Evolutionary conservation across 768 basidiomycete species (phyloP), one percentile per base, ranked within the genome.

Genomic region (Lyophyllum atratum): DNA sequence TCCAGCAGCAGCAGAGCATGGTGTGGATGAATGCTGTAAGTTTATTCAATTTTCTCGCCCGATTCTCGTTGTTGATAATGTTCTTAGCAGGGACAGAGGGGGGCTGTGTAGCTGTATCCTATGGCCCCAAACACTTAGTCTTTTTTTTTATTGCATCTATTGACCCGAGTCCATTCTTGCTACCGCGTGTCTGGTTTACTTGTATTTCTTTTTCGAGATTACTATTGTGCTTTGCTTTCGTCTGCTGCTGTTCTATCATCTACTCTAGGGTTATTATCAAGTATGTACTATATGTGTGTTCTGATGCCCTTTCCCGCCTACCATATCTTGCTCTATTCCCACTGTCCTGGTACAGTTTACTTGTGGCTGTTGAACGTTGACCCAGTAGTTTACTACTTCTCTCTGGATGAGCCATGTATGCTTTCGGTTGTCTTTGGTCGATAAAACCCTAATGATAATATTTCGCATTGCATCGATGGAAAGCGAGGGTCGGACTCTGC

Each of bases 1-100:
- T 60, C 31, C 49, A 60, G 21, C 67, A 69, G 24, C 70, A 65
- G 45, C 72, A 70, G n/a, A 52, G 61, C 22, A 63, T 70, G 66
- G 47, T 71, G 57, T 74, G 73, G 83, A 72, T 77, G 70, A 74
- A 73, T 43, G 73, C 75, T 54, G 82, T 82, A 49, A 74, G 79
- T 74, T 37, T 53, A 11, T 17, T 29, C 45, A 4, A n/a, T 10
- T n/a, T 42, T 11, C 24, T 28, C 10, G 19, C 17, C 17, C n/a
- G 7, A 28, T 26, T 49, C 5, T 21, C 29, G 12, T 49, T 15
- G 15, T 39, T 55, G 33, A 49, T 6, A 14, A 6, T 25, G 6
- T 31, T 43, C 28, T 21, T 29, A 54, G 48, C 49, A 66, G 60
- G 58, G 52, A 28, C 54, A 59, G n/a, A 58, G 58, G 49, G 55